These are phyloP conservation scores for Eucalyptus victrix DNA, from an alignment of 345 rosid species.

Conservation along the genomic window DNA sequence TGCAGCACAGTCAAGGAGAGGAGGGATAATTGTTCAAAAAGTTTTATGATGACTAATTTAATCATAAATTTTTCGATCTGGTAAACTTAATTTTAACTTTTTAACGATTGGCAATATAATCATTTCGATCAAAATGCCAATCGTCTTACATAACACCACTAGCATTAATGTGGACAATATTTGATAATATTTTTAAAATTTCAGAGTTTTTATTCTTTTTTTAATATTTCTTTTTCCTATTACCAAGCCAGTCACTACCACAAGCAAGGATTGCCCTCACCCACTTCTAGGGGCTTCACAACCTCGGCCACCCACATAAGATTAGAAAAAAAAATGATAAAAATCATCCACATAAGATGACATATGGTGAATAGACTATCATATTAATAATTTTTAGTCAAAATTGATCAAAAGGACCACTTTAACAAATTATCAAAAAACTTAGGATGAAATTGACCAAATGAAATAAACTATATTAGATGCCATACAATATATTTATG, in stretches of 20 bases:
- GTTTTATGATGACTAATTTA: fast-evolving
- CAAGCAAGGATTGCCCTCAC: fast-evolving
- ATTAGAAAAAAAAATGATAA: not conserved
- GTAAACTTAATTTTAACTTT: fast-evolving
- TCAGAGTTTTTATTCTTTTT: not conserved
- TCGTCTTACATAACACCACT: fast-evolving
- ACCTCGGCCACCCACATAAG: fast-evolving
- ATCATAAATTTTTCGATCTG: fast-evolving
- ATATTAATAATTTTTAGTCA: fast-evolving
- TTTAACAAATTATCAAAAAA: fast-evolving
- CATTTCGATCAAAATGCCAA: fast-evolving
- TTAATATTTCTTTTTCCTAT: not conserved
- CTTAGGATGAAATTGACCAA: fast-evolving
- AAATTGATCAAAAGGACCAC: not conserved
- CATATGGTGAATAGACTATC: fast-evolving
- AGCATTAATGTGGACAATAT: fast-evolving
- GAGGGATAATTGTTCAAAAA: not conserved
- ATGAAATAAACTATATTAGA: not conserved
- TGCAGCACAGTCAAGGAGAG: fast-evolving
- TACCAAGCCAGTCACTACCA: fast-evolving
- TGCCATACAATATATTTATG: not conserved
- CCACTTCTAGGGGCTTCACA: fast-evolving
- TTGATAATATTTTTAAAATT: not conserved
- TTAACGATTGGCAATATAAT: fast-evolving
- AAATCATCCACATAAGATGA: not conserved